Evolutionary conservation across 2,329 filamentous ascomycete species (phyloP), one percentile per base, ranked within the genome.

Genomic region (Exophiala sp.): DNA sequence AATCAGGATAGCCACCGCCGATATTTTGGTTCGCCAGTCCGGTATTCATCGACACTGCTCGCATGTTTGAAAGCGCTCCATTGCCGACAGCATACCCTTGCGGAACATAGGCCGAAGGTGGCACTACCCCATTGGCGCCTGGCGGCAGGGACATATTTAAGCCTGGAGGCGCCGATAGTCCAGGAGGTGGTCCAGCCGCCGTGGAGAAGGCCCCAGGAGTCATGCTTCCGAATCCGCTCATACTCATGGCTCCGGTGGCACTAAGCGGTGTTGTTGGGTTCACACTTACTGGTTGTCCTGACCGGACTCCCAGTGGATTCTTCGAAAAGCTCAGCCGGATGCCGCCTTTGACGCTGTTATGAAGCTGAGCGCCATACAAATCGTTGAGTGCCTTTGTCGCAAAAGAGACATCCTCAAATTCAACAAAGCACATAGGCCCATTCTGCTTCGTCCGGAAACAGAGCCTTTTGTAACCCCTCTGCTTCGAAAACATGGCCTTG

Each of bases 341-440:
- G 33, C 94, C 94, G 5, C 92, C 92, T 69, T 96, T 96, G 66
- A 90, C 82, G 65, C 91, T 96, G 72, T 96, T 96, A 68, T 91
- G 90, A 32, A 97, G 79, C 45, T 83, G 84, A 46, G 87, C 84
- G 0, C 94, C 94, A 65, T 97, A 96, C 1, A 97, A 79, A 52
- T 96, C 90, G 60, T 91, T 84, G 2, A 97, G 79, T 1, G 91
- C 87, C 71, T 94, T 95, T 39, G 92, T 96, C 0, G 94, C 92
- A 66, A 90, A 92, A 1, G 89, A 88, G 9, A 95, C 81, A 65
- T 96, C 91, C 66, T 97, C 92, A 64, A 97, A 99, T 71, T 99
- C 94, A 35, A 99, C 94, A 70, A 97, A 97, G 69, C 94, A 97
- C 91, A 97, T 97, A 1, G 92, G 92, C 0, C 92, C 92, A 64